A percentile compares a stretch with the other conserved stretches of the same genome.
Evolutionary conservation across 345 rosid species (phyloP).

Genomic region (Gossypium sturtianum): DNA sequence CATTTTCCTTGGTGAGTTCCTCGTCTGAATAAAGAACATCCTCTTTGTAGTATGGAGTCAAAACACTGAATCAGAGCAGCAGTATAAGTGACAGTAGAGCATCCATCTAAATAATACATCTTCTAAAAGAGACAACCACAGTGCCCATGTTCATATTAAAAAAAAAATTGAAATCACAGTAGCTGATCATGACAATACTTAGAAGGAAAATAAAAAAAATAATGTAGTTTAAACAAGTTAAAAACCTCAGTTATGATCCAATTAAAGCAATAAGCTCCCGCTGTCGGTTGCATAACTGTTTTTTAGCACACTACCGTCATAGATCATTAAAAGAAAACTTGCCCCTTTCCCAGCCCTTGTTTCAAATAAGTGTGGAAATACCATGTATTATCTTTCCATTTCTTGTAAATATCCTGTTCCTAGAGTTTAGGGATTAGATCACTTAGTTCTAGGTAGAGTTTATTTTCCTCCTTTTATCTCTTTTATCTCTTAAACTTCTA

Average conservation of each 20-base stretch:
- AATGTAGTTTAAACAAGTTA: not conserved
- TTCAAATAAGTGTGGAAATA: not conserved
- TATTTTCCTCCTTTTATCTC: no score
- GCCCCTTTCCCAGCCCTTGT: not conserved
- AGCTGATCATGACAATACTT: not conserved
- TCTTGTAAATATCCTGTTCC: no score
- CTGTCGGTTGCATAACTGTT: not conserved
- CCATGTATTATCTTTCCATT: no score
- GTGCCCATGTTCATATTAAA: not conserved
- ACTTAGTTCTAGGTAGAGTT: no score
- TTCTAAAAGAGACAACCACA: not conserved
- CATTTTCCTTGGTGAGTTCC: conserved; percentile 73
- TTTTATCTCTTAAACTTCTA: no score
- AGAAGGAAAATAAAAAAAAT: not conserved
- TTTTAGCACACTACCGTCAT: not conserved
- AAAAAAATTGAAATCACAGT: conserved; percentile 6
- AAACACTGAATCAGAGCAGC: conserved; percentile 51
- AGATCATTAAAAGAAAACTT: not conserved
- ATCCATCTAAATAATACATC: not conserved
- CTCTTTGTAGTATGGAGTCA: conserved; percentile 88
- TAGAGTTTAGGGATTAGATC: no score
- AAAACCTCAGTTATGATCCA: not conserved
- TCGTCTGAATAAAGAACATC: conserved; percentile 83
- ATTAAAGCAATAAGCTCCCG: not conserved
- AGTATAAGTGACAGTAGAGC: conserved; percentile 22